Conservation (phyloP, 2,329 filamentous ascomycete genomes). For the Ceratocystis colombiana region DNA sequence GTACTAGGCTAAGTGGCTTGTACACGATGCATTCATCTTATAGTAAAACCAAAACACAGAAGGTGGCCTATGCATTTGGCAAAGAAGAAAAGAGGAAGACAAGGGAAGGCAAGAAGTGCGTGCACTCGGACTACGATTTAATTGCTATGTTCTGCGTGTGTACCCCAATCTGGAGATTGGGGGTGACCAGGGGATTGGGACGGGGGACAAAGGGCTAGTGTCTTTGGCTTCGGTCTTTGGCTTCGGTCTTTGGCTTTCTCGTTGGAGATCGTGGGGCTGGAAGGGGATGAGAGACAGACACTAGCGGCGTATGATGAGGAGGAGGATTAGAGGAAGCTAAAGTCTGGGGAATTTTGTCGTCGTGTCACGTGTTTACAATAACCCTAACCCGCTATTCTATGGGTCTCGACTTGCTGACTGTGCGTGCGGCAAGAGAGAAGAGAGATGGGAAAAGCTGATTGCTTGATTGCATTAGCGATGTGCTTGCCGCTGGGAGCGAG, state of each 20-base stretch:
- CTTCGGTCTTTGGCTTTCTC: too few species aligned
- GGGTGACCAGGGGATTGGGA: too few species aligned
- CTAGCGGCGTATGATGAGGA: neutral
- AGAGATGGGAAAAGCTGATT: too few species aligned
- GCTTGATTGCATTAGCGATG: too few species aligned
- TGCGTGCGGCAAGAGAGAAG: too few species aligned
- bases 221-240: too few species aligned
- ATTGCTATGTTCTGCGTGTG: neutral
- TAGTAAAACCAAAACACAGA: neutral
- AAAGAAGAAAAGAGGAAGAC: conserved; percentile 16
- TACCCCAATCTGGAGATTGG: neutral
- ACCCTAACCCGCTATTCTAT: too few species aligned
- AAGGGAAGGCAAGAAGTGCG: conserved; percentile 6
- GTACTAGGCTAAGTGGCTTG: conserved; percentile 1
- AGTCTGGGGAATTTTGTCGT: neutral
- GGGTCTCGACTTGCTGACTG: too few species aligned
- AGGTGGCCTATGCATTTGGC: conserved; percentile 3
- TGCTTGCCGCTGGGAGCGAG: too few species aligned
- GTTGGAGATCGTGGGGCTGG: neutral
- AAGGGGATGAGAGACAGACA: neutral
- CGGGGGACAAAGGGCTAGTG: too few species aligned
- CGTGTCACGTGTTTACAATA: too few species aligned
- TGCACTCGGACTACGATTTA: neutral
- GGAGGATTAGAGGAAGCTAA: neutral
- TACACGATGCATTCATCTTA: conserved; percentile 12